phyloP scores from a whole-genome alignment of 805 yeast genomes.

The Saturnispora dispora region DNA sequence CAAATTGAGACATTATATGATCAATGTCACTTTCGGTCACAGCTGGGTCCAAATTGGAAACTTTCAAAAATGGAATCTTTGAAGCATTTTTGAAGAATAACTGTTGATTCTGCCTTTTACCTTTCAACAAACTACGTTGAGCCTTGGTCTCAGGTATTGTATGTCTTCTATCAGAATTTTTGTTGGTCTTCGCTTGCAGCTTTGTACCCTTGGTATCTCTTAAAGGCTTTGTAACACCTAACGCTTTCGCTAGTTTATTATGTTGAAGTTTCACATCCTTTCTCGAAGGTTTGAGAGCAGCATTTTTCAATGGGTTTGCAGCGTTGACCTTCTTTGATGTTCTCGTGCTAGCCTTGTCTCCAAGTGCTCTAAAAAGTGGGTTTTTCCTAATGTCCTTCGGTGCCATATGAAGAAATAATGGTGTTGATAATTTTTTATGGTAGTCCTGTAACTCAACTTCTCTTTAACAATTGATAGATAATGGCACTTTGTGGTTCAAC shows the following conservation, averaged over 20 bases:
- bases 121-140: neutral
- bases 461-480: neutral
- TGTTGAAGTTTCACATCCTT: neutral
- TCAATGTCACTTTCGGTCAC: slow-evolving; percentile 25
- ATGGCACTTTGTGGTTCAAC: slow-evolving; percentile 40
- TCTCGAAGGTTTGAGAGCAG: neutral
- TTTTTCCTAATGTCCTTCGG: neutral
- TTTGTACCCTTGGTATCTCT: neutral
- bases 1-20: slow-evolving; percentile 18
- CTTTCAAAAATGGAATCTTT: slow-evolving; percentile 20
- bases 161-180: neutral
- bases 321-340: neutral
- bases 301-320: neutral
- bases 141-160: neutral
- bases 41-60: slow-evolving; percentile 26
- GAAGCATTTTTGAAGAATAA: slow-evolving; percentile 20
- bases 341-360: neutral
- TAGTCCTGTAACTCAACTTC: neutral
- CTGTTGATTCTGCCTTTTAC: neutral
- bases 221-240: neutral
- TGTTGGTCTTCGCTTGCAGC: neutral
- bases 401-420: neutral
- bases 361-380: slow-evolving; percentile 5
- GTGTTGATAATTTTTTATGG: neutral
- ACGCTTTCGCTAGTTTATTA: neutral